These are phyloP conservation scores for Alternaria alternata DNA, from an alignment of 2,329 filamentous ascomycete genomes.

Conservation along the genomic window DNA sequence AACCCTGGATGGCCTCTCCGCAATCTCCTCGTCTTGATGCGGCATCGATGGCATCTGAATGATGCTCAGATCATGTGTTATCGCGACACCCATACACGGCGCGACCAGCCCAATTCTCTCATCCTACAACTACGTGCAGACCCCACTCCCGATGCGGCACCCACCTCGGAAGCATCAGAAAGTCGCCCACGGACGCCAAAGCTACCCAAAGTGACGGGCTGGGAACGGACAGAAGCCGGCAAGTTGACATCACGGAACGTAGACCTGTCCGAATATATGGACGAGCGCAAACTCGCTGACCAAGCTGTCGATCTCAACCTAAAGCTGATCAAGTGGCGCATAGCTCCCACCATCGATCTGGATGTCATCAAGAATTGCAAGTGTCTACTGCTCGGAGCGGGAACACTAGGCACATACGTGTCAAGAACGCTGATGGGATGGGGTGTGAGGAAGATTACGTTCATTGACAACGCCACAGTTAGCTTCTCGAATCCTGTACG, in stretches of 20 bases:
- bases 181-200: constrained; percentile 48
- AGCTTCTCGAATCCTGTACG: constrained; percentile 97
- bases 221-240: constrained; percentile 83
- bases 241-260: constrained; percentile 81
- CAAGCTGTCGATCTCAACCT: constrained; percentile 95
- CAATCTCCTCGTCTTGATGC: constrained; percentile 85
- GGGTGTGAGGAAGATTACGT: constrained; percentile 94
- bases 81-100: constrained; percentile 78
- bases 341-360: constrained; percentile 86
- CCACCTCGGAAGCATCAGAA: constrained; percentile 19
- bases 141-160: constrained; percentile 13
- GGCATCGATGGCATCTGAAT: constrained; percentile 79
- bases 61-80: constrained; percentile 89
- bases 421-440: constrained; percentile 91
- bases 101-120: constrained; percentile 83
- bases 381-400: constrained; percentile 89
- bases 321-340: constrained; percentile 98
- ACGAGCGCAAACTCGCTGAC: constrained; percentile 85
- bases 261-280: constrained; percentile 91
- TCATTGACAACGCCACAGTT: constrained; percentile 91
- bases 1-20: constrained; percentile 93
- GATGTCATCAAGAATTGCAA: constrained; percentile 89
- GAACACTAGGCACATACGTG: constrained; percentile 93
- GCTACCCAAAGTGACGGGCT: constrained; percentile 92
- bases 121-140: constrained; percentile 64